Percentiles rank a stretch among this genome's conserved stretches.
phyloP scores from a whole-genome alignment of 2,329 filamentous ascomycete genomes.

The Fusarium pininemorale region DNA sequence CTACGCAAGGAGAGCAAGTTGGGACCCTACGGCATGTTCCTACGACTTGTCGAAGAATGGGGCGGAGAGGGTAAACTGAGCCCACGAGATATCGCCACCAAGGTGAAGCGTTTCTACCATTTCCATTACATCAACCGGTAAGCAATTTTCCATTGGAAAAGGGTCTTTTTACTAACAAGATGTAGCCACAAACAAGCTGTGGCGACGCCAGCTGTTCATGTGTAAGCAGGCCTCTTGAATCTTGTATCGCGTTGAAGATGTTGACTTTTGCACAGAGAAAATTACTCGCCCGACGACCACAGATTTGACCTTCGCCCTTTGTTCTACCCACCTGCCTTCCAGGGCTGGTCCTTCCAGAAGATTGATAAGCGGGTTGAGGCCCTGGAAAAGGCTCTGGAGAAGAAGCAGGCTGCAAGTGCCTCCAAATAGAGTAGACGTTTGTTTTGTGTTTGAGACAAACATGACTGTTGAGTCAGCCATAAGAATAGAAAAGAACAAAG shows the following conservation, averaged over 20 bases:
- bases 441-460: neutral
- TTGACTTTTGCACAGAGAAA: neutral
- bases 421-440: neutral
- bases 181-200: conserved; percentile 20
- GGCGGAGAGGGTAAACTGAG: conserved; percentile 41
- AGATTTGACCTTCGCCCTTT: conserved; percentile 40
- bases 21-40: conserved; percentile 53
- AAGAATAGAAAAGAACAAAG: neutral
- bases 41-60: conserved; percentile 53
- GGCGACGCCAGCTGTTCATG: conserved; percentile 17
- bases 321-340: conserved; percentile 47
- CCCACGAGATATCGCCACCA: conserved; percentile 49
- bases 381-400: conserved; percentile 42
- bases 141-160: neutral
- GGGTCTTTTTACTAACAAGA: neutral
- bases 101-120: conserved; percentile 48
- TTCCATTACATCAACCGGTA: conserved; percentile 39
- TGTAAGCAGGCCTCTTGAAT: neutral
- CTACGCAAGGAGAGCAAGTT: conserved; percentile 55
- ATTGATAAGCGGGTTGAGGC: conserved; percentile 50
- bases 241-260: neutral
- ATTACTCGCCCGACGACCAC: conserved; percentile 42
- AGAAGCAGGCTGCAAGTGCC: neutral
- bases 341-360: conserved; percentile 51
- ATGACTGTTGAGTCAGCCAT: neutral